Conservation (phyloP, 371 early-diverging fungal species). For the Rhizopus delemar region DNA sequence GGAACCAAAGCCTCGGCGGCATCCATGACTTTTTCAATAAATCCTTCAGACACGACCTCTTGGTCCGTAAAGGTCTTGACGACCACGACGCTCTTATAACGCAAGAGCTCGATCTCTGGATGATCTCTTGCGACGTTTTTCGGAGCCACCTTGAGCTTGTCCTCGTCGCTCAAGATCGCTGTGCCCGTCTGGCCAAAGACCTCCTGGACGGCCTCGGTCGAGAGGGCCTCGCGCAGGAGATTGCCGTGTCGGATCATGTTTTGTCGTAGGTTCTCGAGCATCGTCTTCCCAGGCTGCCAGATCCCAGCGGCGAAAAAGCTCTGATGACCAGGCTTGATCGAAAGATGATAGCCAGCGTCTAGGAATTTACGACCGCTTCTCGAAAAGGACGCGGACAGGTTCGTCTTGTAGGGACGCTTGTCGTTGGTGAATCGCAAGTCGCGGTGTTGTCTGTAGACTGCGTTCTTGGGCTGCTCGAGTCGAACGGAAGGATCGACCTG, state of each 20-base stretch:
- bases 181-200: conserved; percentile 48
- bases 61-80: conserved; percentile 45
- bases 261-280: conserved; percentile 38
- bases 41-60: conserved; percentile 49
- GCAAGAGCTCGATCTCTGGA: conserved; percentile 52
- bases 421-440: conserved; percentile 64
- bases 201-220: conserved; percentile 43
- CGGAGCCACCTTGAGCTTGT: conserved; percentile 31
- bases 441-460: conserved; percentile 58
- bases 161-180: conserved; percentile 32
- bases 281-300: conserved; percentile 45
- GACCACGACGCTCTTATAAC: conserved; percentile 48
- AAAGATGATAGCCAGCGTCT: conserved; percentile 53
- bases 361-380: conserved; percentile 52
- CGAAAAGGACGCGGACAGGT: conserved; percentile 49
- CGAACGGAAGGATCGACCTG: conserved; percentile 49
- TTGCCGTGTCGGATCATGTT: conserved; percentile 46
- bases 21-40: conserved; percentile 46
- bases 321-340: conserved; percentile 40
- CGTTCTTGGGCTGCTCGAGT: conserved; percentile 48
- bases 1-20: conserved; percentile 55
- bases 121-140: conserved; percentile 47
- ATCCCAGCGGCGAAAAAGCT: conserved; percentile 48
- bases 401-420: conserved; percentile 54
- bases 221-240: conserved; percentile 45